Evolutionary conservation across 768 basidiomycete genomes (phyloP), one percentile per base, ranked within the genome.

Genomic region (Hortiboletus campestris): DNA sequence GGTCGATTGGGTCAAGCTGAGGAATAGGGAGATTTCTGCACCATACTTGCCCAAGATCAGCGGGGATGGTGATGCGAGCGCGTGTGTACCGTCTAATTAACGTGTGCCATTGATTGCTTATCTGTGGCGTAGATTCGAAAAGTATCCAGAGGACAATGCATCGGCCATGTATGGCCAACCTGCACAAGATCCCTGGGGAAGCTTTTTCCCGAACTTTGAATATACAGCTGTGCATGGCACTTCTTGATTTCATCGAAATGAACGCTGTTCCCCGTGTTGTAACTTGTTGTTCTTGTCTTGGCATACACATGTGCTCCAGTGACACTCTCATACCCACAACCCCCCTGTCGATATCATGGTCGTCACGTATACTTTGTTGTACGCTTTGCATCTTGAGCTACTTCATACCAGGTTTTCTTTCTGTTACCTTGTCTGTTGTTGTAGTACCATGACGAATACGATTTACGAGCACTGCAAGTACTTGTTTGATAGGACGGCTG

Each of bases 41-140:
- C 97, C 97, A 3, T 99, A 97, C 74, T 76, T 98, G 48, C 97
- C 97, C 13, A 88, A 88, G 69, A 93, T 98, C 46, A 82, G 77
- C 34, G 88, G 93, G 10, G 97, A 98, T 12, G 97, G 97, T 1
- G 97, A 99, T 72, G 90, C 96, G 6, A 94, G 91, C 84, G 89
- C 89, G 89, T 91, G 68, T 72, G 89, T 83, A 16, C 31, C 22
- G 39, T 49, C 41, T 4, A 0, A 8, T 19, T 28, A 4, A 8
- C 3, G 17, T 25, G 51, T 55, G 43, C 49, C 46, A 9, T 19
- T 14, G 40, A 39, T 35, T 9, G 16, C 49, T 51, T 3, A 55
- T 44, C 5, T 42, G 5, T 19, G 13, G 25, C 32, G 11, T 62
- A 91, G 89, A 20, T 92, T 91, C 60, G 90, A 91, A 62, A 76